phyloP scores from a whole-genome alignment of 2,329 filamentous ascomycete genomes.

The Ophiostoma tasmaniense region DNA sequence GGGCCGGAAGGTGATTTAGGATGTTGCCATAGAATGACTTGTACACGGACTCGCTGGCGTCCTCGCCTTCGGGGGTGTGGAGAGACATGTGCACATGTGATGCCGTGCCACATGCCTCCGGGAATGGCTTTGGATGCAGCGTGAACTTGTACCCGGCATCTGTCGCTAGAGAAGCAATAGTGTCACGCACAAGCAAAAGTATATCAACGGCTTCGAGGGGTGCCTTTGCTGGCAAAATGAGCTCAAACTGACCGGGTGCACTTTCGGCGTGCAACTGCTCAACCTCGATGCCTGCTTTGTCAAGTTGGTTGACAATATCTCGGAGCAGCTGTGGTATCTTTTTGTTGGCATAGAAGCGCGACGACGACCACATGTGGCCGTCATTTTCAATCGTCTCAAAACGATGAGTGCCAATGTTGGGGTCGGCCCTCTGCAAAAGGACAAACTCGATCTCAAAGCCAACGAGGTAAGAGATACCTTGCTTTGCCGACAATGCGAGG shows the following conservation, averaged over 20 bases:
- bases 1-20: slow-evolving; percentile 53
- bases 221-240: slow-evolving; percentile 55
- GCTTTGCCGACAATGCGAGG: slow-evolving; percentile 40
- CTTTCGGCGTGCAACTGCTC: slow-evolving; percentile 70
- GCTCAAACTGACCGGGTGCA: slow-evolving; percentile 67
- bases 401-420: slow-evolving; percentile 6
- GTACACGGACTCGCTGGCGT: slow-evolving; percentile 32
- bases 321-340: slow-evolving; percentile 50
- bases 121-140: slow-evolving; percentile 62
- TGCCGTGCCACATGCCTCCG: slow-evolving; percentile 51
- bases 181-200: slow-evolving; percentile 61
- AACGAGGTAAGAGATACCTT: slow-evolving; percentile 52
- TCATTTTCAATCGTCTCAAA: slow-evolving; percentile 42
- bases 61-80: slow-evolving; percentile 33
- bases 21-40: slow-evolving; percentile 65
- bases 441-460: slow-evolving; percentile 80
- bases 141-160: slow-evolving; percentile 58
- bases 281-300: slow-evolving; percentile 53
- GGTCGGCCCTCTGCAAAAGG: slow-evolving; percentile 46
- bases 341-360: slow-evolving; percentile 53
- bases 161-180: slow-evolving; percentile 56
- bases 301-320: slow-evolving; percentile 55
- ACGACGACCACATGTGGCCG: slow-evolving; percentile 63
- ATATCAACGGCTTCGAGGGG: slow-evolving; percentile 63
- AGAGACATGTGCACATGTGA: slow-evolving; percentile 65